Evolutionary conservation across 371 early-diverging fungal genomes (phyloP), one percentile per base, ranked within the genome.

Genomic region (Chytridium lagenaria): DNA sequence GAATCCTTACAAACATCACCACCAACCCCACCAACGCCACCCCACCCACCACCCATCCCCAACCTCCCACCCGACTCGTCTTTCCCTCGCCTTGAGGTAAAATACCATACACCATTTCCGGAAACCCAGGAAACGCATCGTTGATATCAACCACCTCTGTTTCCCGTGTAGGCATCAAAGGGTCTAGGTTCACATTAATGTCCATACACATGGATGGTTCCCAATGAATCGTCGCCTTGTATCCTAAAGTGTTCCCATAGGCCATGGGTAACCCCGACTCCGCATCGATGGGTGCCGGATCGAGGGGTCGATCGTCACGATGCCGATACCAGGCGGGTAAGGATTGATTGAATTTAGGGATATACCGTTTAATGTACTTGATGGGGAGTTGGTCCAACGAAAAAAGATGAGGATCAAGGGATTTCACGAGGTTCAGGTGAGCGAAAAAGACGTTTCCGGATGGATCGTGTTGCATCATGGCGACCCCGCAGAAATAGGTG

Each of bases 381-480:
- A 61, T 3, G 10, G 36, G 61, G 34, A 26, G 5, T 10, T 7
- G 31, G 34, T 61, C 61, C 19, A 5, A 5, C 19, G 61, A 12
- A 34, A 61, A 61, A 15, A 34, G 16, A 34, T 30, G 2, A 28
- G 16, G 16, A 10, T 7, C 61, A 23, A 5, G 7, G 36, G 7
- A 34, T 26, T 61, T 61, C 34, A 61, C 10, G 30, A 33, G 36
- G 36, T 61, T 61, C 3, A 15, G 5, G 36, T 61, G 61, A 31
- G 37, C 3, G 23, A 61, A 61, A 34, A 61, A 23, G 5, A 61
- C 36, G 61, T 61, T 23, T 31, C 61, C 61, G 3, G 7, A 5
- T 10, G 61, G 61, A 16, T 37, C 61, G 26, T 61, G 61, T 26
- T 61, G 61, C 30, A 61, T 37, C 36, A 61, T 37, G 19, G 61